These are phyloP conservation scores for Telopea speciosissima DNA, from an alignment of 177 flowering plant genomes.

Conservation along the genomic window DNA sequence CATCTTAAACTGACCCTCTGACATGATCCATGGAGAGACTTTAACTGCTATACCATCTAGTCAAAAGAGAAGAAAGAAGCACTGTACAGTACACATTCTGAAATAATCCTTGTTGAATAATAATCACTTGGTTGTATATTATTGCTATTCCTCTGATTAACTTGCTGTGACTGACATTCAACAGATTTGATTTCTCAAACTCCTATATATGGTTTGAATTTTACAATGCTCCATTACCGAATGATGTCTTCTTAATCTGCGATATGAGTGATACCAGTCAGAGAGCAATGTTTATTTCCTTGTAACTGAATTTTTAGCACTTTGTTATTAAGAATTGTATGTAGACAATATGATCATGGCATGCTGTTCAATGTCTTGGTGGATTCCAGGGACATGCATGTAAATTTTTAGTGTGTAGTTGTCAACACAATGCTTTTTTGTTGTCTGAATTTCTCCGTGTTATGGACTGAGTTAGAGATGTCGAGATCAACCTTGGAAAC, in stretches of 20 bases:
- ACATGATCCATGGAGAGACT: too few species aligned
- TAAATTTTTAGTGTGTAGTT: too few species aligned
- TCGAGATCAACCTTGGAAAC: too few species aligned
- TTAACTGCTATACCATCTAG: too few species aligned
- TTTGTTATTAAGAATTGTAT: conserved; percentile 9
- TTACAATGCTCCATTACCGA: conserved; percentile 65
- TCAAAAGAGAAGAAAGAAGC: too few species aligned
- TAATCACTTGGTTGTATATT: background rate
- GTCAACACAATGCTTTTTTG: too few species aligned
- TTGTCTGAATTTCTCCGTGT: too few species aligned
- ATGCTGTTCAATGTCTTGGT: conserved; percentile 88
- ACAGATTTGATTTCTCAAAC: conserved; percentile 83
- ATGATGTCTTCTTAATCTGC: conserved; percentile 65
- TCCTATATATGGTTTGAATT: conserved; percentile 97
- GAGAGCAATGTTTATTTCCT: background rate
- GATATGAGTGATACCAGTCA: conserved; percentile 60
- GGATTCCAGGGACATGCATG: conserved; percentile 78
- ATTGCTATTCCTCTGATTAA: background rate
- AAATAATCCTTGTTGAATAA: too few species aligned
- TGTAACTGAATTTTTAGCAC: conserved; percentile 5
- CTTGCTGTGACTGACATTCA: conserved; percentile 9
- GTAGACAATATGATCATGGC: conserved; percentile 89
- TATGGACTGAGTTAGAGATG: too few species aligned
- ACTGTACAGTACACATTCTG: too few species aligned
- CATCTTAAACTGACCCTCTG: too few species aligned